phyloP scores from a whole-genome alignment of 495 filamentous ascomycete genomes.

The Thermochaetoides thermophila region DNA sequence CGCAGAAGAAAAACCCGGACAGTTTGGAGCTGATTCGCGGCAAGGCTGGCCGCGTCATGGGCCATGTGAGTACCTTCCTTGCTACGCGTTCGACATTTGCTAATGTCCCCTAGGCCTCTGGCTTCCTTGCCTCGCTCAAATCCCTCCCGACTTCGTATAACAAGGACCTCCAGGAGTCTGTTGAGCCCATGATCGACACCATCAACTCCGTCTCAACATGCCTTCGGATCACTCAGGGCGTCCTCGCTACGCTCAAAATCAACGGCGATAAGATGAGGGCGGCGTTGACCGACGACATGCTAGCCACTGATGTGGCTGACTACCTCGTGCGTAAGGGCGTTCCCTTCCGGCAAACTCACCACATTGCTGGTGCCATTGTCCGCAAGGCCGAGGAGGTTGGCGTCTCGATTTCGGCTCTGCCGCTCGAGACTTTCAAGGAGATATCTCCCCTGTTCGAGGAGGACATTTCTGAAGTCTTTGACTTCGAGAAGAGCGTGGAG shows the following conservation, averaged over 20 bases:
- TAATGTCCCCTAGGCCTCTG: constrained; percentile 29
- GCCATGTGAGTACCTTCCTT: constrained; percentile 45
- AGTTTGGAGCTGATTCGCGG: constrained; percentile 76
- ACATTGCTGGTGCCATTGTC: constrained; percentile 74
- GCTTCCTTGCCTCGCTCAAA: constrained; percentile 78
- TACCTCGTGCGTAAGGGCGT: constrained; percentile 86
- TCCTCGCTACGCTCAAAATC: constrained; percentile 57
- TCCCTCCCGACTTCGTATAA: constrained; percentile 85
- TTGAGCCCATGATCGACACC: constrained; percentile 77
- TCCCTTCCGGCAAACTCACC: constrained; percentile 72
- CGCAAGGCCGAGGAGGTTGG: constrained; percentile 47
- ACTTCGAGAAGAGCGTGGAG: constrained; percentile 83
- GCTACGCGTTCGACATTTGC: neutral
- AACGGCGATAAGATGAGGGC: constrained; percentile 63
- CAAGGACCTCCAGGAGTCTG: constrained; percentile 85
- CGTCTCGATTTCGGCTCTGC: constrained; percentile 63
- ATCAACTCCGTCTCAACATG: constrained; percentile 76
- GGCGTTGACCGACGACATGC: constrained; percentile 53
- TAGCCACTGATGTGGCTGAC: constrained; percentile 75
- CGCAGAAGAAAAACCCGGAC: constrained; percentile 75
- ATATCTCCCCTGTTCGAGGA: constrained; percentile 61
- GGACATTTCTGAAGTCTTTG: constrained; percentile 59
- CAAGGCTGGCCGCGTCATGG: constrained; percentile 73
- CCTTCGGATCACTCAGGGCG: constrained; percentile 74
- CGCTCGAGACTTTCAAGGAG: constrained; percentile 49